Base-by-base conservation (phyloP, 2,329 filamentous ascomycete species). In the Claviceps pazoutovae region DNA sequence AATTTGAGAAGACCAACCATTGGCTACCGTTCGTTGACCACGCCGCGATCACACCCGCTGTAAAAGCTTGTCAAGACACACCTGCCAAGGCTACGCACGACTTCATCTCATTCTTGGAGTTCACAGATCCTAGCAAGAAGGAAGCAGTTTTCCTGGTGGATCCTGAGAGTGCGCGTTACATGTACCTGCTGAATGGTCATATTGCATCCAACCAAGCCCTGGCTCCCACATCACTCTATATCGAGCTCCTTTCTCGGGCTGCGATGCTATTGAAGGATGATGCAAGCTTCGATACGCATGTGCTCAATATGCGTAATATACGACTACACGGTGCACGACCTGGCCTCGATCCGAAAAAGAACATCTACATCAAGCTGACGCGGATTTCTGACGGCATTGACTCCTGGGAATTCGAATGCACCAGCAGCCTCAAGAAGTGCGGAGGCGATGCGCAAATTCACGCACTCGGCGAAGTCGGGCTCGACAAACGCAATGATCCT, bases 1-100 rank as follows among this genome's bases (percentile, higher is more conserved):
- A 72, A 44, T 73, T 74, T 53, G 68, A 71, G 14, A 64, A 66
- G 45, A 47, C 58, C 0, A 50, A 58, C 0, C 70, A 72, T 48
- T 72, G 70, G 70, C 46, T 72, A 13, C 61, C 67, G 2, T 48
- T 66, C 3, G 67, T 60, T 48, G 23, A 48, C 34, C 34, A 45
- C 1, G 17, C 3, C 23, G 19, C 36, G 23, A 5, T 13, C 16
- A 7, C 36, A 7, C 36, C 58, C 34, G 14, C 9, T 39, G 13
- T 34, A 16, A 19, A 36, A 46, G 9, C 44, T 17, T n/a, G 8
- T n/a, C 44, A 26, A n/a, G 19, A 46, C 17, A 19, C n/a, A 4
- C 8, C 44, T 11, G 44, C n/a, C 26, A 36, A 46, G n/a, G 4
- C 44, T 36, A n/a, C 26, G 16, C 44, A 34, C 5, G 44, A 46